phyloP scores from a whole-genome alignment of 2,329 filamentous ascomycete genomes.

The Diaporthe citrichinensis region DNA sequence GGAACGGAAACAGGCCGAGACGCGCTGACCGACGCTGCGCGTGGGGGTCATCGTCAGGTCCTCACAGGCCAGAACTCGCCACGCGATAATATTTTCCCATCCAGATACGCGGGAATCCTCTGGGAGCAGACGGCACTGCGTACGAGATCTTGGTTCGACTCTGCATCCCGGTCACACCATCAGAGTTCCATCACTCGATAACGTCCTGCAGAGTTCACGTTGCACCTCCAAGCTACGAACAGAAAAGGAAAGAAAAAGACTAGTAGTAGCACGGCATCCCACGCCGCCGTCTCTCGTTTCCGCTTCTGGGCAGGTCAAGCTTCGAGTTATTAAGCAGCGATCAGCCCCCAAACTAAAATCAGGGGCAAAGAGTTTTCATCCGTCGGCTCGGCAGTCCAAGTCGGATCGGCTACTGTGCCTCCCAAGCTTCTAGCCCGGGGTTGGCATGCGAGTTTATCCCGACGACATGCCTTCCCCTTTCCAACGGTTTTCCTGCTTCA shows the following conservation, averaged over 20 bases:
- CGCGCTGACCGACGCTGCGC: background rate
- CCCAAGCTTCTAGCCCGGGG: conserved; percentile 4
- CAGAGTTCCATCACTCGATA: background rate
- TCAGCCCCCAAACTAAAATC: conserved; percentile 21
- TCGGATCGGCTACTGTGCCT: conserved; percentile 22
- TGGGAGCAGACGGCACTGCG: background rate
- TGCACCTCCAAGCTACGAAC: background rate
- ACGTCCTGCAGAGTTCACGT: background rate
- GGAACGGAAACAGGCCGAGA: conserved; percentile 34
- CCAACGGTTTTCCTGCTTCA: background rate
- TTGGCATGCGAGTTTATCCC: conserved; percentile 30
- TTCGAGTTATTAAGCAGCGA: conserved; percentile 15
- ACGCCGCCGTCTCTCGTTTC: background rate
- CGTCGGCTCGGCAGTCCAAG: conserved; percentile 33
- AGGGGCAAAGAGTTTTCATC: conserved; percentile 21
- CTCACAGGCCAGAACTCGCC: conserved; percentile 14
- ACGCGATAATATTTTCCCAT: conserved; percentile 23
- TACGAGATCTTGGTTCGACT: conserved; percentile 13
- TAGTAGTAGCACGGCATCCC: background rate
- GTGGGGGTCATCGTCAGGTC: conserved; percentile 30
- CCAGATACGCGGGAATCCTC: background rate
- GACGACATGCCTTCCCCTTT: conserved; percentile 15
- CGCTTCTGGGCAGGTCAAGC: conserved; percentile 21
- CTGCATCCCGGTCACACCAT: background rate
- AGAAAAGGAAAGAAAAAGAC: background rate